Base-by-base conservation (phyloP, 2,329 filamentous ascomycete species). In the Cercospora sesami region DNA sequence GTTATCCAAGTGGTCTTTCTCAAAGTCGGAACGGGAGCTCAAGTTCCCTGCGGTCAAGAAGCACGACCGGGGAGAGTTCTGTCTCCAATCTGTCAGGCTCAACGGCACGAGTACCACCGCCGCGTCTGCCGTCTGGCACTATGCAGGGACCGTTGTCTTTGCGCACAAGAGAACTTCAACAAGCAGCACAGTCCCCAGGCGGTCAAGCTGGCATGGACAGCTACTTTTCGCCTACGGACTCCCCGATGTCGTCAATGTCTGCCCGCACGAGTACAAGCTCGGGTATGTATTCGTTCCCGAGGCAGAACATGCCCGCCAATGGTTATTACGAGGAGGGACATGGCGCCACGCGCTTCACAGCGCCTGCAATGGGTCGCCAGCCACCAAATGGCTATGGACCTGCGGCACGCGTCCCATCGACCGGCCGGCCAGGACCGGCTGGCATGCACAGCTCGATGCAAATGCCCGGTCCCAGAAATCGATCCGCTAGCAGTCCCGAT, bases 401-500 rank as follows among this genome's bases (percentile, higher is more conserved):
- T 68, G 87, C 87, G 68, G 86, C 86, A 55, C 68, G 74, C 30
- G 64, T 63, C n/a, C 72, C 69, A 21, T 91, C 72, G 88, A 64
- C 62, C 87, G 74, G 86, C 87, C 55, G 79, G 80, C 64, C 73
- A 21, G 71, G 69, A 23, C 67, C 71, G 51, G 73, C 18, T 90
- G 62, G 62, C 30, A 89, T 72, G 82, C 86, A 74, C 81, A 88
- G 73, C 82, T 85, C 74, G 83, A 85, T 71, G 80, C 85, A 77
- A 82, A 78, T 80, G 70, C 73, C 76, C 72, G 63, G 79, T 75
- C 79, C 89, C 71, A 89, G 92, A 77, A 89, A 90, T 76, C 87
- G 95, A 71, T 97, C 94, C 42, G 96, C 96, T 76, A 98, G 94
- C 81, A 97, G 94, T 71, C 94, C 95, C 7, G 94, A 98, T 78